phyloP scores from a whole-genome alignment of 768 basidiomycete species.

The Leccinum boreale region DNA sequence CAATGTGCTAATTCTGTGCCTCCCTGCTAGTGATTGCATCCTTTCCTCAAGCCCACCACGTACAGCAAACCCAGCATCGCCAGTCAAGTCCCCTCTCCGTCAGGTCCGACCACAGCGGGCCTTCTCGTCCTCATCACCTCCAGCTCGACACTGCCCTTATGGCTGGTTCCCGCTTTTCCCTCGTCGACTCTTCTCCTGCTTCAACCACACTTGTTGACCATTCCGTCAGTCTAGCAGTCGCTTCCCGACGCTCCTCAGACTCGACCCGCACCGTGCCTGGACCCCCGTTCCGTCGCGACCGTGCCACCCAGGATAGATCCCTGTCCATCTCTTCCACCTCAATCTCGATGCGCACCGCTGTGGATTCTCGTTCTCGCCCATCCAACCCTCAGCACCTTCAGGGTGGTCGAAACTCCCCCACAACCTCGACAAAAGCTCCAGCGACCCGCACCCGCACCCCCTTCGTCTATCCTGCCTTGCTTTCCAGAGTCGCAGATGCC shows the following conservation, averaged over 20 bases:
- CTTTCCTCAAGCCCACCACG: slow-evolving; percentile 21
- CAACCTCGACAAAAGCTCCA: slow-evolving; percentile 33
- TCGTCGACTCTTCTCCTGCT: slow-evolving; percentile 43
- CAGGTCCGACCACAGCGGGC: slow-evolving; percentile 36
- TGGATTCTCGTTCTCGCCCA: slow-evolving; percentile 37
- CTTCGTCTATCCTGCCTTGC: slow-evolving; percentile 90
- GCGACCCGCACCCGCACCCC: slow-evolving; percentile 53
- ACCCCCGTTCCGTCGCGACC: slow-evolving; percentile 53
- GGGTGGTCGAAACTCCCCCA: slow-evolving; percentile 38
- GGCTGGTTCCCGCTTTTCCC: slow-evolving; percentile 41
- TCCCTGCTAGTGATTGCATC: slow-evolving; percentile 25
- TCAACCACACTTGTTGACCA: slow-evolving; percentile 40
- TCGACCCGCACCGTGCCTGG: slow-evolving; percentile 61
- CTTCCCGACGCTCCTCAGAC: slow-evolving; percentile 64
- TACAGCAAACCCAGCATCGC: slow-evolving; percentile 26
- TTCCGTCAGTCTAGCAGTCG: slow-evolving; percentile 14
- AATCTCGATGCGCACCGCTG: slow-evolving; percentile 44
- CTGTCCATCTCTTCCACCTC: slow-evolving; percentile 74
- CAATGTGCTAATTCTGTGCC: slow-evolving; percentile 24
- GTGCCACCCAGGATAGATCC: slow-evolving; percentile 62
- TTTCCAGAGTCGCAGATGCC: slow-evolving; percentile 91
- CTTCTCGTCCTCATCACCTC: slow-evolving; percentile 45
- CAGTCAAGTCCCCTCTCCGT: slow-evolving; percentile 38
- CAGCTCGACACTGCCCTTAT: slow-evolving; percentile 55
- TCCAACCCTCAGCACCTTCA: slow-evolving; percentile 35